Evolutionary conservation across 805 yeast genomes (phyloP).

Genomic region (Candida pini): DNA sequence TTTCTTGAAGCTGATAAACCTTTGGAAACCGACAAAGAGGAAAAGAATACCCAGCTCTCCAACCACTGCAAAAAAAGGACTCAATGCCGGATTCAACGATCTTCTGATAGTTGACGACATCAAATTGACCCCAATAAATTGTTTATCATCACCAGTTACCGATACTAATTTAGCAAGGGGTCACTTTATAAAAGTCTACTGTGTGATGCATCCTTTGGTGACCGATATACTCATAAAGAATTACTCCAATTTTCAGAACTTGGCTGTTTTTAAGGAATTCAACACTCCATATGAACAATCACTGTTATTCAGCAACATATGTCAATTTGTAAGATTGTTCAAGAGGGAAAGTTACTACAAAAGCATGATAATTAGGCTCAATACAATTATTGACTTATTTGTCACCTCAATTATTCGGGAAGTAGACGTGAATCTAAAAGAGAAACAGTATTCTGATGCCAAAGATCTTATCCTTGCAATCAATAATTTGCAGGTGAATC

Average conservation of each 20-base stretch:
- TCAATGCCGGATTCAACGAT: constrained; percentile 3
- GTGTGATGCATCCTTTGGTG: constrained; percentile 25
- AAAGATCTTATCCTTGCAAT: constrained; percentile 20
- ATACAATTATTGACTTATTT: constrained; percentile 59
- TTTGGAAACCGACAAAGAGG: constrained; percentile 16
- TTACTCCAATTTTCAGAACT: constrained; percentile 28
- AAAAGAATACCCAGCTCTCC: not conserved
- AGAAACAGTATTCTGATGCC: constrained; percentile 38
- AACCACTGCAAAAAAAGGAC: not conserved
- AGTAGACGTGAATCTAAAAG: constrained; percentile 52
- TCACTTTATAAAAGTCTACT: constrained; percentile 23
- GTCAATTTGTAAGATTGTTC: constrained; percentile 22
- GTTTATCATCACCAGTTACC: constrained; percentile 16
- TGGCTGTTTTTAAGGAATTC: constrained; percentile 24
- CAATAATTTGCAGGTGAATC: constrained; percentile 17
- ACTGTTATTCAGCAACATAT: constrained; percentile 24
- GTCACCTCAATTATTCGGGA: constrained; percentile 67
- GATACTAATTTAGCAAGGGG: constrained; percentile 22
- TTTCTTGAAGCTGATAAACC: constrained; percentile 15
- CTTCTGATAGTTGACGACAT: constrained; percentile 13
- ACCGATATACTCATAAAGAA: constrained; percentile 27
- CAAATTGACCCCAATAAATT: constrained; percentile 21
- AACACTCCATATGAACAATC: constrained; percentile 29
- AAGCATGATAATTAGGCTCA: constrained; percentile 33
- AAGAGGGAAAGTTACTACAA: constrained; percentile 15